Evolutionary conservation across 345 rosid species (phyloP), one percentile per base, ranked within the genome.

Genomic region (Euphorbia pulcherrima): DNA sequence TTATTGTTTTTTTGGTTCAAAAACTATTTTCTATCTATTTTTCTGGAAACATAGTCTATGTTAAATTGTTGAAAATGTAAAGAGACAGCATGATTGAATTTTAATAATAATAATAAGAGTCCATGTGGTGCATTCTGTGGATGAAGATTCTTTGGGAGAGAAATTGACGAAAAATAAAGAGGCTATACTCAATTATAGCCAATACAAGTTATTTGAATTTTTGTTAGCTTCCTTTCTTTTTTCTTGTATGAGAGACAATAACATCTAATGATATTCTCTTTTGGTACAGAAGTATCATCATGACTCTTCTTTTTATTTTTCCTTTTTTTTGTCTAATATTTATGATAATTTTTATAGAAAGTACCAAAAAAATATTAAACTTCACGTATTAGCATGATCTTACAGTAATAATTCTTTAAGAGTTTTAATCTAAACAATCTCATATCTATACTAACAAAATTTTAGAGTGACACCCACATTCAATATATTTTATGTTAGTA

Each of bases 81-180:
- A 57, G 20, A 46, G 74, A 11, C 74, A 55, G n/a, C 47, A 55
- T 46, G 51, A 71, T 30, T 52, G 39, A 56, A 47, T 56, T 18
- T 40, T 33, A 8, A 12, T 44, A 44, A 44, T 44, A 44, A 44
- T 44, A 41, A 30, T 30, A 16, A 11, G 8, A 62, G 62, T 28
- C 67, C 68, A 14, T 56, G 74, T 57, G 27, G 53, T 70, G 68
- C 62, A 63, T 13, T 71, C 28, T 62, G 35, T 54, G 16, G 26
- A 62, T 9, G 64, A 57, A 71, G 57, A 63, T 41, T 63, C 64
- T 64, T 14, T 30, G 63, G 62, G 24, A 18, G 30, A 55, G 37
- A 64, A 12, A 44, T 7, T 33, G 13, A 44, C 44, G 23, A n/a
- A n/a, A n/a, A 21, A 65, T 39, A 8, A 8, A 62, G 33, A 63